Percentiles rank a stretch among this genome's conserved stretches.
Evolutionary conservation across 768 basidiomycete genomes (phyloP).

Genomic region (Boletus speciosus): DNA sequence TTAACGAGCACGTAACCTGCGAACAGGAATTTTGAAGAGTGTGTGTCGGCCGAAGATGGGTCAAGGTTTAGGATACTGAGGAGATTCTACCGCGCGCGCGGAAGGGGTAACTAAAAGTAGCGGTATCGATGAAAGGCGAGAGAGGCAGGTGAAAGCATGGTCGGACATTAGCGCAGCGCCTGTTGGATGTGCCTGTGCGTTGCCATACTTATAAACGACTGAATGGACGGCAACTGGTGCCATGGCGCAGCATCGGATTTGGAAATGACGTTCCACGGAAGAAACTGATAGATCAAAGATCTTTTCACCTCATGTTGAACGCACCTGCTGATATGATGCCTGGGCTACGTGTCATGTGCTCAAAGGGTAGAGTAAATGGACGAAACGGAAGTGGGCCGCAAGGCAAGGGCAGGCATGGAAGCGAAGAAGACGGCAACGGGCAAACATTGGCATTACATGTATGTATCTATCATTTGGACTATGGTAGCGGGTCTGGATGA

Average conservation of each 20-base stretch:
- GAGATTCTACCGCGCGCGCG: slow-evolving; percentile 14
- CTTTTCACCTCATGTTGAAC: slow-evolving; percentile 31
- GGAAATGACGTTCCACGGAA: slow-evolving; percentile 21
- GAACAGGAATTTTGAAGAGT: slow-evolving; percentile 5
- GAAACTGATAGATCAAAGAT: slow-evolving; percentile 27
- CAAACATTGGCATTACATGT: slow-evolving; percentile 13
- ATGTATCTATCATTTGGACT: slow-evolving; percentile 8
- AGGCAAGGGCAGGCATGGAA: slow-evolving; percentile 24
- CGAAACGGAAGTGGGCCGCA: slow-evolving; percentile 24
- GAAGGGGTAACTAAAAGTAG: slow-evolving; percentile 19
- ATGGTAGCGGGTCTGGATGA: slow-evolving; percentile 9
- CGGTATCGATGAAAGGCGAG: slow-evolving; percentile 22
- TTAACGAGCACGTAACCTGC: slow-evolving; percentile 18
- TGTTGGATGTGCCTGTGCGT: slow-evolving; percentile 22
- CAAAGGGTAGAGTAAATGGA: slow-evolving; percentile 20
- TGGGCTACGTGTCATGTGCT: slow-evolving; percentile 25
- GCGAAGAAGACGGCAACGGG: slow-evolving; percentile 19
- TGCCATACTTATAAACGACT: slow-evolving; percentile 25
- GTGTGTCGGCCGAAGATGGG: slow-evolving; percentile 11
- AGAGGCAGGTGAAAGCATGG: slow-evolving; percentile 22
- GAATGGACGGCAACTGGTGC: slow-evolving; percentile 28
- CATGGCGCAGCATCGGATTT: slow-evolving; percentile 19
- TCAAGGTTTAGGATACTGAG: slow-evolving; percentile 12
- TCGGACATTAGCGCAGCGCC: slow-evolving; percentile 33
- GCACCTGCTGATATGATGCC: slow-evolving; percentile 30